Percentiles rank a stretch among this genome's conserved stretches.
These are phyloP conservation scores for Luffa aegyptiaca DNA, from an alignment of 306 rosid genomes.

Conservation along the genomic window DNA sequence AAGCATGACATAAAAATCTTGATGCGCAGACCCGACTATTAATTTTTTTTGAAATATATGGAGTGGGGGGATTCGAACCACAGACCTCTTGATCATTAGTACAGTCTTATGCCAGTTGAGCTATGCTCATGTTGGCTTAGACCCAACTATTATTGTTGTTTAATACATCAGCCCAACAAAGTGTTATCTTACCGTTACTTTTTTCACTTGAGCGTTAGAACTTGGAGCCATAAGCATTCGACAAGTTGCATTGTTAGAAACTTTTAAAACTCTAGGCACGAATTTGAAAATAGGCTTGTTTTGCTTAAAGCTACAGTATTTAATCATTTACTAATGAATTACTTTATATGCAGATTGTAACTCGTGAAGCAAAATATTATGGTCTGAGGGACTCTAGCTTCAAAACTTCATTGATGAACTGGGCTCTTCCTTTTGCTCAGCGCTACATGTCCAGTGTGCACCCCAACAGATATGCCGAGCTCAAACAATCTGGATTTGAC, in stretches of 20 bases:
- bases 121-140: too few species aligned
- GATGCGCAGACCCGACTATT: neutral
- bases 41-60: too few species aligned
- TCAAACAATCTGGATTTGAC: conserved; percentile 58
- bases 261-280: neutral
- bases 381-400: conserved; percentile 43
- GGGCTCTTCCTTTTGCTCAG: conserved; percentile 87
- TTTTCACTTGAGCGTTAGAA: neutral
- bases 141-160: neutral
- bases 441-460: conserved; percentile 59
- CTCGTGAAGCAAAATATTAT: conserved; percentile 67
- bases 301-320: neutral
- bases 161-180: neutral
- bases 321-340: neutral
- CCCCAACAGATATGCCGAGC: conserved; percentile 42
- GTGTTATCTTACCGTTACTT: neutral
- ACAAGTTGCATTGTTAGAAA: neutral
- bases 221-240: neutral
- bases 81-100: too few species aligned
- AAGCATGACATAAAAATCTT: neutral
- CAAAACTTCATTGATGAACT: conserved; percentile 55
- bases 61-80: too few species aligned
- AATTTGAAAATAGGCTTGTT: neutral
- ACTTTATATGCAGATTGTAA: conserved; percentile 57
- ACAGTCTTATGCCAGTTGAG: too few species aligned